These are phyloP conservation scores for Cytospora mali DNA, from an alignment of 2,329 filamentous ascomycete species.

Conservation along the genomic window DNA sequence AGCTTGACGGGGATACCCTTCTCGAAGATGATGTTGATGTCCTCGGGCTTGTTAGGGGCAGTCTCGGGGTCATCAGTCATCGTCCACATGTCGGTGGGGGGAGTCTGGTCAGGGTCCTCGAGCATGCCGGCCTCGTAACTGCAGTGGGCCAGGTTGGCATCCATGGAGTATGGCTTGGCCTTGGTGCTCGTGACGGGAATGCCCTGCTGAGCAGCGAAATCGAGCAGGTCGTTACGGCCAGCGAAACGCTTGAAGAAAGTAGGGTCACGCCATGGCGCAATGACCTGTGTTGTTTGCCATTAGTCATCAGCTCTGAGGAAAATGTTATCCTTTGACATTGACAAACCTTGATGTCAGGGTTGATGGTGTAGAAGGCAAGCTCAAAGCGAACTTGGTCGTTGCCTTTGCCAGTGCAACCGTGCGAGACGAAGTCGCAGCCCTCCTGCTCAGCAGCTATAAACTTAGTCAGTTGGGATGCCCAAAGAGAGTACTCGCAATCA, in stretches of 20 bases:
- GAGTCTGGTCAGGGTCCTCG: constrained; percentile 64
- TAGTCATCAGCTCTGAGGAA: not conserved
- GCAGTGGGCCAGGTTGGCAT: constrained; percentile 49
- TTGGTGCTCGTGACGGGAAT: constrained; percentile 76
- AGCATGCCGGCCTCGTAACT: constrained; percentile 79
- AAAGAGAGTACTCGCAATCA: not conserved
- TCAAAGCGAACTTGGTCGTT: constrained; percentile 70
- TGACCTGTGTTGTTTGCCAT: constrained; percentile 42
- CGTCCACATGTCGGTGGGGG: constrained; percentile 81
- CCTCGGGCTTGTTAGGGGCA: constrained; percentile 70
- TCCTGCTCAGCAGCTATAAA: constrained; percentile 61
- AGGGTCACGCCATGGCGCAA: constrained; percentile 74
- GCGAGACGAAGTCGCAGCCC: constrained; percentile 55
- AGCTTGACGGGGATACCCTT: constrained; percentile 72
- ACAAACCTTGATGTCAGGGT: constrained; percentile 62
- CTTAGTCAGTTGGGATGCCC: constrained; percentile 2
- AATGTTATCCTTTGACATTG: not conserved
- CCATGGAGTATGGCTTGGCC: constrained; percentile 56
- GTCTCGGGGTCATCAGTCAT: constrained; percentile 68
- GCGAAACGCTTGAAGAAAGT: constrained; percentile 69
- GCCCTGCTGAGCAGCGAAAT: constrained; percentile 67
- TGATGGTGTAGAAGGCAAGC: constrained; percentile 42
- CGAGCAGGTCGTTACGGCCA: constrained; percentile 72
- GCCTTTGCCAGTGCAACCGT: constrained; percentile 53
- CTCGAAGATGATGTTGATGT: constrained; percentile 72